phyloP scores from a whole-genome alignment of 2,329 filamentous ascomycete species.

The Truncatella angustata region DNA sequence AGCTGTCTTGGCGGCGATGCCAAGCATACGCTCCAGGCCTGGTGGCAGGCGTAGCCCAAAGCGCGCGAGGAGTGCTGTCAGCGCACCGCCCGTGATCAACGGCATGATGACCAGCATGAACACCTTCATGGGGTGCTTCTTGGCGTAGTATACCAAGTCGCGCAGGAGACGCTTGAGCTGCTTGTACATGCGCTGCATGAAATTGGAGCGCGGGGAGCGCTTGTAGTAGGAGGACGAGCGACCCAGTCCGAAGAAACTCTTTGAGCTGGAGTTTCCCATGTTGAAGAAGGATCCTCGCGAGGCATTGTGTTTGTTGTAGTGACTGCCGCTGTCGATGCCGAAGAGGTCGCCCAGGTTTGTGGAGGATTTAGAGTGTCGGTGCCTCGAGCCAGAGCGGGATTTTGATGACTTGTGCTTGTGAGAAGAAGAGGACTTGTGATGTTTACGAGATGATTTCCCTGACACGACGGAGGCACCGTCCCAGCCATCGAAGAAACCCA shows the following conservation, averaged over 20 bases:
- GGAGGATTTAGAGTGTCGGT: conserved; percentile 16
- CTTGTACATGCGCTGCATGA: conserved; percentile 70
- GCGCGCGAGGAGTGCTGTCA: conserved; percentile 73
- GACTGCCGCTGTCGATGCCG: conserved; percentile 7
- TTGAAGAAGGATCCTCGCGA: conserved; percentile 25
- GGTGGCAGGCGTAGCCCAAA: conserved; percentile 78
- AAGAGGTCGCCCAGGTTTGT: conserved; percentile 3
- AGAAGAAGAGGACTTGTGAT: conserved; percentile 24
- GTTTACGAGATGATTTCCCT: conserved; percentile 15
- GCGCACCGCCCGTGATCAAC: conserved; percentile 76
- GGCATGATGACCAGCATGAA: conserved; percentile 87
- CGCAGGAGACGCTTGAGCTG: conserved; percentile 77
- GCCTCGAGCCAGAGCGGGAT: conserved; percentile 20
- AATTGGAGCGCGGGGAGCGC: conserved; percentile 77
- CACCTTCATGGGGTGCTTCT: conserved; percentile 81
- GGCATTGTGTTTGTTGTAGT: conserved; percentile 13
- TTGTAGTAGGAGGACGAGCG: conserved; percentile 69
- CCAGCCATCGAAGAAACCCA: conserved; percentile 31
- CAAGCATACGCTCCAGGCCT: conserved; percentile 57
- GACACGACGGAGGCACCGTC: conserved; percentile 26
- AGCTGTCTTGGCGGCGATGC: conserved; percentile 48
- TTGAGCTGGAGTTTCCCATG: conserved; percentile 28
- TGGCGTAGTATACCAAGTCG: conserved; percentile 78
- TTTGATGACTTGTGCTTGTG: conserved; percentile 22
- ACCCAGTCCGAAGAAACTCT: conserved; percentile 31